These are phyloP conservation scores for Aureobasidium namibiae DNA, from an alignment of 2,329 filamentous ascomycete genomes.

Conservation along the genomic window DNA sequence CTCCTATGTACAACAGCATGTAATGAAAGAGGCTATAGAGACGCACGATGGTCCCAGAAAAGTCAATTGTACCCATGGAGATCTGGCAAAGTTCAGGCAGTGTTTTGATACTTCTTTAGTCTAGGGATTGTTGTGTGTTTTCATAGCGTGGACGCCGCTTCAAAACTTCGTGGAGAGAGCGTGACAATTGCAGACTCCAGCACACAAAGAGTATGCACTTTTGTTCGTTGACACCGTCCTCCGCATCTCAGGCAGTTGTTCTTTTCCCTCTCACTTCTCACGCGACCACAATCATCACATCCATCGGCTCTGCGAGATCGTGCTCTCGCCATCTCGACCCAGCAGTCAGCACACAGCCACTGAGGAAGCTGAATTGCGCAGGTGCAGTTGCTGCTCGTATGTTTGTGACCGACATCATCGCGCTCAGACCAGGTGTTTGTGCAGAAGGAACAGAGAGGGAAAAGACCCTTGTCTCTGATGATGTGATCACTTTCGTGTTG, in stretches of 20 bases:
- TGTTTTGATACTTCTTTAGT: too few species aligned
- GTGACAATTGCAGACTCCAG: too few species aligned
- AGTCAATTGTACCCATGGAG: too few species aligned
- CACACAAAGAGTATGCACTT: too few species aligned
- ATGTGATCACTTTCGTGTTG: neutral
- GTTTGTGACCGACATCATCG: neutral
- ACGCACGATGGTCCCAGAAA: too few species aligned
- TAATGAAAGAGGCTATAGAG: too few species aligned
- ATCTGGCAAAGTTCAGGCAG: too few species aligned
- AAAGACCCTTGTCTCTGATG: neutral
- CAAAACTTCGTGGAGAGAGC: too few species aligned
- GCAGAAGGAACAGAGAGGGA: neutral
- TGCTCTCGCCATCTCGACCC: neutral
- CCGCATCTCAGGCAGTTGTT: neutral
- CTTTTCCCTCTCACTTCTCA: neutral
- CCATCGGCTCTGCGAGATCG: neutral
- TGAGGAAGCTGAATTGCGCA: neutral
- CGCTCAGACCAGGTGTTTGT: neutral
- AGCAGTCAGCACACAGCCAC: neutral
- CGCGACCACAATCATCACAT: neutral
- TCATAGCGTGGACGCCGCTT: too few species aligned
- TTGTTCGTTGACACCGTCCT: too few species aligned
- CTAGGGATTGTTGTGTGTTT: too few species aligned
- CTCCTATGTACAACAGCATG: too few species aligned
- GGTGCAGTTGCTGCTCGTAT: neutral